These are phyloP conservation scores for Gossypium aridum DNA, from an alignment of 441 rosid species.

Conservation along the genomic window DNA sequence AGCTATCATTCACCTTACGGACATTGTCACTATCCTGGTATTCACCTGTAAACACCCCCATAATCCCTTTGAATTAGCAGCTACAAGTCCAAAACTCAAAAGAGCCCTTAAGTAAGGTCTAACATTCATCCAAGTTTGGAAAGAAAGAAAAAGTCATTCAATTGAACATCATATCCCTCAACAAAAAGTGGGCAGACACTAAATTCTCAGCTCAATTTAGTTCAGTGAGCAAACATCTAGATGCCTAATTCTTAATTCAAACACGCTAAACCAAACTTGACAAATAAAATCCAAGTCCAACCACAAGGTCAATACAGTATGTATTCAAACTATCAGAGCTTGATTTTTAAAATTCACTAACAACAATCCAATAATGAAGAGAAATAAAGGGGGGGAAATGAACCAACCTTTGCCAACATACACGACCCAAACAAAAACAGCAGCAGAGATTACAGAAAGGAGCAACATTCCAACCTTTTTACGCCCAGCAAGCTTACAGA, in stretches of 20 bases:
- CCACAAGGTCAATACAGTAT: neutral
- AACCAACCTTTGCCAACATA: slow-evolving; percentile 76
- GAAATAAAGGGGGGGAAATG: neutral
- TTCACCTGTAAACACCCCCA: slow-evolving; percentile 50
- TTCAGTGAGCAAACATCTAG: neutral
- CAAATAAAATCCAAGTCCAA: slow-evolving; percentile 1
- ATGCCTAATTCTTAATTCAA: neutral
- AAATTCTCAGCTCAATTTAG: neutral
- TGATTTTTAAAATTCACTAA: neutral
- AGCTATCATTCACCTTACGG: slow-evolving; percentile 33
- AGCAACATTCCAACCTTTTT: slow-evolving; percentile 91
- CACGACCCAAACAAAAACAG: slow-evolving; percentile 73
- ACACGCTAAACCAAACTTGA: neutral
- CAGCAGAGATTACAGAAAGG: slow-evolving; percentile 71
- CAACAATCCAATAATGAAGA: neutral
- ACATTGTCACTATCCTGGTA: slow-evolving; percentile 46
- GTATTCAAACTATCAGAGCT: neutral
- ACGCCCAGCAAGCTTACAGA: slow-evolving; percentile 86
- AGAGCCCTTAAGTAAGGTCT: neutral
- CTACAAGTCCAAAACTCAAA: neutral
- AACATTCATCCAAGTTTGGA: neutral
- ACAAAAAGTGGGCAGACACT: neutral
- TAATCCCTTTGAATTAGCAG: neutral
- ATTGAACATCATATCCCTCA: neutral
- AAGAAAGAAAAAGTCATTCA: neutral